Base-by-base conservation (phyloP, 345 rosid genomes). In the Eucalyptus dawsonii region DNA sequence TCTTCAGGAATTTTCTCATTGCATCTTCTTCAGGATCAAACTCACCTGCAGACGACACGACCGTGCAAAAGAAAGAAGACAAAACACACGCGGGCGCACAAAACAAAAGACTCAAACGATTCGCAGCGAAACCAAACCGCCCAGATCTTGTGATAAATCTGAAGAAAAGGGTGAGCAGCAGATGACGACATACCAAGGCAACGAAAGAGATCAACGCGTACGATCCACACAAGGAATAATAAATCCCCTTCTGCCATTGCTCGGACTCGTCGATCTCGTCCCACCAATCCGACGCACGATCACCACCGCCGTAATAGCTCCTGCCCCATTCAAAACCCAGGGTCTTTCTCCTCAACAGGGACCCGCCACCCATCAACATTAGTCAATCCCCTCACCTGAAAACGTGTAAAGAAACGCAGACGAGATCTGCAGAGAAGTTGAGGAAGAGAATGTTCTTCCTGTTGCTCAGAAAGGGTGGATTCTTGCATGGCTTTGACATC, bases 161-260 rank as follows among this genome's bases (percentile, higher is more conserved):
- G 76, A 65, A 65, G 40, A n/a, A 65, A n/a, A 65, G 42, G 47
- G 45, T 40, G 15, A 34, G 83, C 45, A 22, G 54, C 50, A 14
- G 88, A 25, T 27, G 60, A 4, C 3, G 14, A 50, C 86, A 29
- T 85, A 90, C 91, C 58, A 90, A 44, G 49, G 91, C 91, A 47
- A 88, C 13, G 42, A 86, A 47, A 72, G 91, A 86, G 50, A 90
- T 87, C 45, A 90, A 14, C 22, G 91, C 88, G 85, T 90, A 90
- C 44, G 89, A 50, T 47, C 62, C 87, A 60, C 91, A 90, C 47
- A 90, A 89, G 58, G 13, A 27, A 83, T 86, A 88, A 83, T 85
- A 88, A 51, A 90, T 86, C 76, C 91, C 89, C 16, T 76, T 37
- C 14, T 90, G 91, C 91, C 91, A 90, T 69, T 86, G 72, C 21